Evolutionary conservation across 257 asterid species (phyloP).

Genomic region (Nicotiana tomentosiformis): DNA sequence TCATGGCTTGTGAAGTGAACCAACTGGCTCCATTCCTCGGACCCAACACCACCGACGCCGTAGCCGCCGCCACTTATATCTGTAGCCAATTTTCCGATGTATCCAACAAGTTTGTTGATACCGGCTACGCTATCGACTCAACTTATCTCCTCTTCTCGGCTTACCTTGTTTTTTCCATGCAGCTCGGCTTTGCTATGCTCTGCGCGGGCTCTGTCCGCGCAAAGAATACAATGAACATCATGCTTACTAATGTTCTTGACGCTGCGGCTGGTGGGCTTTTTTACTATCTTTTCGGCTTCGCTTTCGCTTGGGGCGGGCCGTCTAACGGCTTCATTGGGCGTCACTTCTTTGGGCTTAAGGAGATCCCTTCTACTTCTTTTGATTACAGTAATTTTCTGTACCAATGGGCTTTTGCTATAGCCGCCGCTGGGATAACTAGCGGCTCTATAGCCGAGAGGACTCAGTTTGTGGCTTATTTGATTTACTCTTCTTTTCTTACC

Average conservation of each 20-base stretch:
- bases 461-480: constrained; percentile 71
- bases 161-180: constrained; percentile 87
- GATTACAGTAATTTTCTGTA: constrained; percentile 66
- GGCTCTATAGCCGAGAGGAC: constrained; percentile 90
- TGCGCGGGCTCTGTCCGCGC: constrained; percentile 96
- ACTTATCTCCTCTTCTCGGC: constrained; percentile 85
- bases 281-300: constrained; percentile 81
- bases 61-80: constrained; percentile 55
- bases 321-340: constrained; percentile 85
- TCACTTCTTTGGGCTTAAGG: constrained; percentile 61
- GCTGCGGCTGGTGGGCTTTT: constrained; percentile 92
- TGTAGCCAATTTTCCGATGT: constrained; percentile 55
- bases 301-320: constrained; percentile 72
- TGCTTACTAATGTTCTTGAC: constrained; percentile 92
- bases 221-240: constrained; percentile 84
- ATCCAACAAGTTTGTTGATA: constrained; percentile 37
- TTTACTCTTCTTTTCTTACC: constrained; percentile 68
- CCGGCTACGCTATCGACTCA: constrained; percentile 68
- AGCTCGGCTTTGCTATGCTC: constrained; percentile 93
- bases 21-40: constrained; percentile 60
- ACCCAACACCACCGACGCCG: constrained; percentile 55
- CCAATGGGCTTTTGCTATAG: constrained; percentile 97
- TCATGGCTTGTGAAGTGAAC: constrained; percentile 31
- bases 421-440: constrained; percentile 92
- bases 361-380: constrained; percentile 31